These are phyloP conservation scores for Omphalotus guepiniiformis DNA, from an alignment of 768 basidiomycete species.

Conservation along the genomic window DNA sequence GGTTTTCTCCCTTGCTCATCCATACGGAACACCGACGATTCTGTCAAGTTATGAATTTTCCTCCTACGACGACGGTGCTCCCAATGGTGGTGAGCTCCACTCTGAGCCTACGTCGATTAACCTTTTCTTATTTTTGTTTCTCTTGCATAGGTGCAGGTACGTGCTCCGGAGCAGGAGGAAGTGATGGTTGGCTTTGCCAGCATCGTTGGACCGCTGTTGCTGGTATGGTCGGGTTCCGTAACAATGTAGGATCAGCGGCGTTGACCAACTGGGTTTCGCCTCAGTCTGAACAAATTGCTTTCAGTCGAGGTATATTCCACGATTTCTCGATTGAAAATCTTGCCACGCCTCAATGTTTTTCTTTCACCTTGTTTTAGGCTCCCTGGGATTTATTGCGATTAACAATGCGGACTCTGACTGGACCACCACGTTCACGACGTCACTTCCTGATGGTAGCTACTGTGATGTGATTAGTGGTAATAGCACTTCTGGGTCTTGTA, in stretches of 20 bases:
- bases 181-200: constrained; percentile 65
- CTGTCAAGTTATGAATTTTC: constrained; percentile 56
- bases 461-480: constrained; percentile 61
- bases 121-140: neutral
- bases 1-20: constrained; percentile 63
- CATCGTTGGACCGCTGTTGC: constrained; percentile 54
- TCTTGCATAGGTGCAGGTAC: constrained; percentile 44
- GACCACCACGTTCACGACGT: constrained; percentile 53
- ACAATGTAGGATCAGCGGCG: constrained; percentile 47
- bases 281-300: constrained; percentile 57
- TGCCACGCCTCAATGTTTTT: neutral
- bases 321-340: neutral
- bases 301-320: constrained; percentile 47
- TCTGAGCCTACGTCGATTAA: constrained; percentile 1
- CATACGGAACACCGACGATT: constrained; percentile 63
- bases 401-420: constrained; percentile 59
- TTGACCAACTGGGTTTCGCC: constrained; percentile 58
- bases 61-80: constrained; percentile 51
- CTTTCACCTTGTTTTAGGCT: constrained; percentile 28
- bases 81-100: constrained; percentile 44
- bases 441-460: constrained; percentile 52
- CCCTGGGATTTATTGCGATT: constrained; percentile 59
- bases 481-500: constrained; percentile 38
- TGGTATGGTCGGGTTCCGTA: constrained; percentile 65
- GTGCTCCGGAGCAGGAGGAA: constrained; percentile 45